Evolutionary conservation across 352 stramenopile genomes (phyloP), one percentile per base, ranked within the genome.

Genomic region (Globisporangium cystogenes): DNA sequence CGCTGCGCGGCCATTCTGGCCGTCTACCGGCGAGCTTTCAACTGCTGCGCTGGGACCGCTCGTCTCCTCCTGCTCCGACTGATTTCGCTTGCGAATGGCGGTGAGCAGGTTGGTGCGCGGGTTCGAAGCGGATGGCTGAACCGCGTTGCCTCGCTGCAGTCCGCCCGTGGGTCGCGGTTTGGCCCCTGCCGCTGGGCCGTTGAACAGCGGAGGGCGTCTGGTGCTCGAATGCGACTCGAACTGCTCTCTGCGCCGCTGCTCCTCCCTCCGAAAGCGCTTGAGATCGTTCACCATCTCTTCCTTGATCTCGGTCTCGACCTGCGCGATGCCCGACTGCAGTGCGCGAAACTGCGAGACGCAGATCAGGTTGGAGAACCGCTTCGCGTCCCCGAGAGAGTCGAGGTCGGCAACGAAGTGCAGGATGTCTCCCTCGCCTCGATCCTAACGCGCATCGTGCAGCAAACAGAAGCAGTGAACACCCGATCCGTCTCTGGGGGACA

Each of bases 391-490:
- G 7, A 93, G 60, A 6, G 53, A 54, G 36, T 57, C 66, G 44
- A 93, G 55, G 16, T 93, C 79, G 55, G 84, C 74, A 16, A 87
- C 57, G 41, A 90, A 87, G 6, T 77, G 39, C 42, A 90, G 56
- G 18, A 90, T 68, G 55, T 93, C 79, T 16, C 68, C 66, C 60
- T 90, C 76, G 0, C 82, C 82, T 45, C 82, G 78, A 51, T 89
- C 76, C 78, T 91, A 47, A 23, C 51, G n/a, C 4, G 20, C 14
- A 57, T 8, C 33, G 33, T 39, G n/a, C 21, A 11, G 8, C 1
- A 62, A 24, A 10, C 45, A 41, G 4, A 21, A 20, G 4, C 18
- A 27, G 16, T 21, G 11, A 14, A 10, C 21, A 31, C 3, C n/a
- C 43, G 14, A 27, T 36, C 21, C 16, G 23, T 23, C 35, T 51